phyloP scores from a whole-genome alignment of 179 eudicot species.

The Spinacia oleracea region DNA sequence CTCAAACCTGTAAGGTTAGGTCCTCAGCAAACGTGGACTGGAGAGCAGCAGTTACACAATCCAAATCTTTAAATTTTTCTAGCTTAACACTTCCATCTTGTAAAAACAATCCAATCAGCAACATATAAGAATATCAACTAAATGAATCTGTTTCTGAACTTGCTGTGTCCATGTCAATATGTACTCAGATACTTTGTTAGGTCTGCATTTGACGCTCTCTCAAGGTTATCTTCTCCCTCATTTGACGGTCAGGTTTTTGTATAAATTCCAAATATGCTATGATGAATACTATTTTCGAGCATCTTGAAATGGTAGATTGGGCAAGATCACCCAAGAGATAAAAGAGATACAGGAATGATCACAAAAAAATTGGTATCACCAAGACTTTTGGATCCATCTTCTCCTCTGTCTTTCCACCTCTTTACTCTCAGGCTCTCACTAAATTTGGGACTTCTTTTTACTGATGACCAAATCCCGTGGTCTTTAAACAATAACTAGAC shows the following conservation, averaged over 20 bases:
- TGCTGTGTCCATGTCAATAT: not conserved
- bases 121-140: not conserved
- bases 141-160: not conserved
- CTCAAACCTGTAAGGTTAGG: slow-evolving; percentile 56
- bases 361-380: not conserved
- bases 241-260: not conserved
- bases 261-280: not conserved
- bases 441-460: not conserved
- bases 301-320: too few species aligned
- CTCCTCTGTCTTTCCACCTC: too few species aligned
- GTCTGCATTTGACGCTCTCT: not conserved
- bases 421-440: not conserved
- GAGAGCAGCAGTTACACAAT: slow-evolving; percentile 55
- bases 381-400: too few species aligned
- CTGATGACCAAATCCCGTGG: not conserved
- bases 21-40: slow-evolving; percentile 60
- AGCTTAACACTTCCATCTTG: not conserved
- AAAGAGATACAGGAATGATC: not conserved
- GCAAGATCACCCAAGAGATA: too few species aligned
- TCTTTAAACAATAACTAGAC: not conserved
- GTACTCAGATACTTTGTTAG: not conserved
- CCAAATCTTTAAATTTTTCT: slow-evolving; percentile 51
- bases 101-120: not conserved
- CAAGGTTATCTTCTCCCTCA: not conserved
- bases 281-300: not conserved